These are phyloP conservation scores for Podaxis rugospora DNA, from an alignment of 768 basidiomycete species.

Conservation along the genomic window DNA sequence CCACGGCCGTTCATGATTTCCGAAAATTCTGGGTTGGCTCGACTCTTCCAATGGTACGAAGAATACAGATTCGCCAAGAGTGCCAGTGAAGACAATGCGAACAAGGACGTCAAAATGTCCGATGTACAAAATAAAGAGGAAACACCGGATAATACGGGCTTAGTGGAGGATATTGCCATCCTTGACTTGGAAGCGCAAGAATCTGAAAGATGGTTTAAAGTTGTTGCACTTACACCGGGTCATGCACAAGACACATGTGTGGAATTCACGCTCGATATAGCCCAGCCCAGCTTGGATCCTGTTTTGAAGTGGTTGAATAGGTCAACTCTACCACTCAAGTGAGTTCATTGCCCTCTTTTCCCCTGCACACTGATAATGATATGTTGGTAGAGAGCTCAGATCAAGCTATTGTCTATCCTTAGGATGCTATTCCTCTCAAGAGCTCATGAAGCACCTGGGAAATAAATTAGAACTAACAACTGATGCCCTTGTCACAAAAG, in stretches of 20 bases:
- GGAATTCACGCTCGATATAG: conserved; percentile 20
- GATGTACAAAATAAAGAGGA: neutral
- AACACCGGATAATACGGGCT: neutral
- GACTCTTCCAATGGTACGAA: conserved; percentile 6
- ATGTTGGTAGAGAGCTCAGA: conserved; percentile 24
- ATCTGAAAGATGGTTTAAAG: conserved; percentile 17
- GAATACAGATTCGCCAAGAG: neutral
- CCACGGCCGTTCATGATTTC: neutral
- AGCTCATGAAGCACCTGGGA: conserved; percentile 13
- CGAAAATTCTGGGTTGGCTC: conserved; percentile 4
- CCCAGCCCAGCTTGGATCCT: conserved; percentile 20
- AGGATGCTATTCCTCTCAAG: conserved; percentile 35
- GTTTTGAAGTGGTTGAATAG: conserved; percentile 36
- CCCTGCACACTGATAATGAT: neutral
- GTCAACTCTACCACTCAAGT: conserved; percentile 19
- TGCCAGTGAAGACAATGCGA: neutral
- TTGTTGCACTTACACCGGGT: conserved; percentile 14
- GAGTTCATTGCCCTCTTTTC: conserved; percentile 16
- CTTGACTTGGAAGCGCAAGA: conserved; percentile 8
- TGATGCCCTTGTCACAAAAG: neutral
- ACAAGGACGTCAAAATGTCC: neutral
- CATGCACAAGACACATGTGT: conserved; percentile 9
- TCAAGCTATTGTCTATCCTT: conserved; percentile 40
- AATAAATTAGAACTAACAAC: conserved; percentile 17
- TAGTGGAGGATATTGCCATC: neutral